phyloP scores from a whole-genome alignment of 2,329 filamentous ascomycete species.

The Sclerotinia minor region DNA sequence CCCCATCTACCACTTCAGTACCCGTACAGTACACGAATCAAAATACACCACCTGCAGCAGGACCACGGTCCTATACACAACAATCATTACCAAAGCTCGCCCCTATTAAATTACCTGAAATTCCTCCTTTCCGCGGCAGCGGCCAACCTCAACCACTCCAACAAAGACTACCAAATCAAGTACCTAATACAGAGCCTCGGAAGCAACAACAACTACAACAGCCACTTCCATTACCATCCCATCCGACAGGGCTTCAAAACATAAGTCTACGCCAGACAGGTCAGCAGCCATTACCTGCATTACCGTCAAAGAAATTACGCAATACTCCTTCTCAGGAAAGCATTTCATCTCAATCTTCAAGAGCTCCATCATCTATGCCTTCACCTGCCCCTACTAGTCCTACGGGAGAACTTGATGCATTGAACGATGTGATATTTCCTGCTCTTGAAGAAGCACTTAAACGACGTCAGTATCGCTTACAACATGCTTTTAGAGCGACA shows the following conservation, averaged over 20 bases:
- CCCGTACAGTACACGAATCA: slow-evolving; percentile 34
- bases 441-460: slow-evolving; percentile 89
- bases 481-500: slow-evolving; percentile 42
- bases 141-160: slow-evolving; percentile 35
- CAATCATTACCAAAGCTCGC: slow-evolving; percentile 42
- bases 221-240: slow-evolving; percentile 29
- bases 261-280: slow-evolving; percentile 35
- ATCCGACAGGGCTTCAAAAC: slow-evolving; percentile 35
- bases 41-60: slow-evolving; percentile 28
- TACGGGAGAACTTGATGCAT: slow-evolving; percentile 75
- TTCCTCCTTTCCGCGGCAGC: slow-evolving; percentile 43
- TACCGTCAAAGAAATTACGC: slow-evolving; percentile 41
- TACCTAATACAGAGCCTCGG: slow-evolving; percentile 34
- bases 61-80: slow-evolving; percentile 40
- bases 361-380: slow-evolving; percentile 54
- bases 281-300: slow-evolving; percentile 40
- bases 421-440: slow-evolving; percentile 89
- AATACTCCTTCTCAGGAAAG: slow-evolving; percentile 40
- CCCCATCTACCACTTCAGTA: slow-evolving; percentile 25
- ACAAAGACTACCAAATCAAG: slow-evolving; percentile 38
- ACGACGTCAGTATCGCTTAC: slow-evolving; percentile 65
- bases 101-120: slow-evolving; percentile 43
- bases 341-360: slow-evolving; percentile 33
- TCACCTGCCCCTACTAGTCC: slow-evolving; percentile 57
- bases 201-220: slow-evolving; percentile 39